Evolutionary conservation across 345 rosid genomes (phyloP).

Genomic region (Erysimum cheiranthoides): DNA sequence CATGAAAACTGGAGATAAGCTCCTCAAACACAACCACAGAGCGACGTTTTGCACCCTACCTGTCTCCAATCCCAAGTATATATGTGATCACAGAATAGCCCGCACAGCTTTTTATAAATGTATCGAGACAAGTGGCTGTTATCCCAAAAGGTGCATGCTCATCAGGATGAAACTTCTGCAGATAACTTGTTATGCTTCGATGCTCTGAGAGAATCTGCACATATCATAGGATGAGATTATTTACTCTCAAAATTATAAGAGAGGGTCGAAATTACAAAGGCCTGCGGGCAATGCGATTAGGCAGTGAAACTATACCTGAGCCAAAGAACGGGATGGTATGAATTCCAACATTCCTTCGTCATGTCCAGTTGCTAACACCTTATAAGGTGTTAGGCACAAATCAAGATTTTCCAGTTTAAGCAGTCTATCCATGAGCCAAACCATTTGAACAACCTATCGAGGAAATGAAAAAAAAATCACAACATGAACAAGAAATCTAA

Average conservation of each 20-base stretch:
- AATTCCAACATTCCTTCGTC: constrained; percentile 99
- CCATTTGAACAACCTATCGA: constrained; percentile 94
- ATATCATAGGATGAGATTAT: constrained; percentile 16
- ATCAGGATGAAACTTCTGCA: constrained; percentile 97
- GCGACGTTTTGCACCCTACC: constrained; percentile 50
- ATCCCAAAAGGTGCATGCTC: constrained; percentile 96
- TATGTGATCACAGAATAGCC: constrained; percentile 98
- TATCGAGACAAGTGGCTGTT: constrained; percentile 92
- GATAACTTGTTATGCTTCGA: constrained; percentile 87
- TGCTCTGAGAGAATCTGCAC: constrained; percentile 87
- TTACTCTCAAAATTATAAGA: neutral
- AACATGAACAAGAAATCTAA: neutral
- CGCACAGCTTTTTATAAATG: constrained; percentile 97
- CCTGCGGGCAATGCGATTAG: neutral
- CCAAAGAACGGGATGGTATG: constrained; percentile 91
- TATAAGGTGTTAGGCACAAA: constrained; percentile 86
- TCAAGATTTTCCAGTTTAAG: constrained; percentile 97
- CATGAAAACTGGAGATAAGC: neutral
- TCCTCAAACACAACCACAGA: neutral
- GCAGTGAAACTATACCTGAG: constrained; percentile 63
- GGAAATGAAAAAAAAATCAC: neutral
- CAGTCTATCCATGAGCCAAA: constrained; percentile 96
- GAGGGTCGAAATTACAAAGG: neutral
- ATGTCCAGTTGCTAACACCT: constrained; percentile 96
- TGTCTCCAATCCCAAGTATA: constrained; percentile 97